Percentiles rank a stretch among this genome's conserved stretches.
These are phyloP conservation scores for Ochetophila trinervis DNA, from an alignment of 306 rosid genomes.

Conservation along the genomic window DNA sequence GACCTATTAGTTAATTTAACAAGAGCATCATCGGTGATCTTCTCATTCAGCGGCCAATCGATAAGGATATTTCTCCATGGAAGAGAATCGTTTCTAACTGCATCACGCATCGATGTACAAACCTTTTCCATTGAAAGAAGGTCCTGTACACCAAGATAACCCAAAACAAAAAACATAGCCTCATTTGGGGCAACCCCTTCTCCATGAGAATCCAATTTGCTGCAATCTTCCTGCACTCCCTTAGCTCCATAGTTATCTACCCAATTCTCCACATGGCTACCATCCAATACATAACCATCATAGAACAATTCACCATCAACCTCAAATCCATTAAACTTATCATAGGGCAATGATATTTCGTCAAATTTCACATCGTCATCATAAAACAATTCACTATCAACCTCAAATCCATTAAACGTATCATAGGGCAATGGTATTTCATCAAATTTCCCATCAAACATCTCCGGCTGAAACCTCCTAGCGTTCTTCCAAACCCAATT, in stretches of 20 bases:
- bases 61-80: constrained; percentile 57
- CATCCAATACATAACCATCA: constrained; percentile 23
- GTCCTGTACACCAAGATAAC: constrained; percentile 53
- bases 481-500: constrained; percentile 45
- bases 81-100: constrained; percentile 49
- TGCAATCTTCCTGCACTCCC: constrained; percentile 15
- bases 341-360: constrained; percentile 29
- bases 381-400: constrained; percentile 19
- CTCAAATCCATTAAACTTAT: constrained; percentile 28
- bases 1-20: constrained; percentile 56
- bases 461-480: constrained; percentile 27
- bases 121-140: constrained; percentile 59
- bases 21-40: constrained; percentile 46
- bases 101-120: constrained; percentile 46
- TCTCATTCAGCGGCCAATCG: constrained; percentile 39
- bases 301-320: constrained; percentile 18
- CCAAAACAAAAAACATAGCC: constrained; percentile 49
- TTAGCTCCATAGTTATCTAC: constrained; percentile 20
- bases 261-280: constrained; percentile 12
- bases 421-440: constrained; percentile 31
- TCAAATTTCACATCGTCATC: constrained; percentile 18
- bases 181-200: constrained; percentile 53
- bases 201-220: constrained; percentile 8
- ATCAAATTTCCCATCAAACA: constrained; percentile 15
- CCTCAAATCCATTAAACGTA: constrained; percentile 26